Conservation (phyloP, 2,329 filamentous ascomycete species). For the Nigrospora sphaerica region DNA sequence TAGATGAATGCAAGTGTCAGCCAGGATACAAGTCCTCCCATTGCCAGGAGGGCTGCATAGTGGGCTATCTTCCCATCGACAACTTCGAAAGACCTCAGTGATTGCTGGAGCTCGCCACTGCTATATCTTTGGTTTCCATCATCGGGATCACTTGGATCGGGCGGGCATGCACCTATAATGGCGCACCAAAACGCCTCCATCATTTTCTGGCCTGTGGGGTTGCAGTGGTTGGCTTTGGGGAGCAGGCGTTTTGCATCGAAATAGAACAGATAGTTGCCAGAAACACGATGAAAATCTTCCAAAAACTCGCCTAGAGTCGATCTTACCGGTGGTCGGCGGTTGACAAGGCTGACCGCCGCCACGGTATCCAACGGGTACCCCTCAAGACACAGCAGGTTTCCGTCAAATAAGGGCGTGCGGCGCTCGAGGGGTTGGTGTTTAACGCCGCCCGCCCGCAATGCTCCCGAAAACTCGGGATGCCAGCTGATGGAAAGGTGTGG, state of each 20-base stretch:
- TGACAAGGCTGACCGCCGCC: not conserved
- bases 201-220: slow-evolving; percentile 2
- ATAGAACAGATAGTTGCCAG: slow-evolving; percentile 1
- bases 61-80: too few relatives aligned
- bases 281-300: slow-evolving; percentile 3
- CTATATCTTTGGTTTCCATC: too few relatives aligned
- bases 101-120: too few relatives aligned
- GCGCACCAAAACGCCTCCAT: slow-evolving; percentile 7
- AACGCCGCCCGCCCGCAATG: not conserved
- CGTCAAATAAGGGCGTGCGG: not conserved
- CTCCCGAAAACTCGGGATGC: not conserved
- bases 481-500: slow-evolving; percentile 4
- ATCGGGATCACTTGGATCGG: too few relatives aligned
- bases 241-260: slow-evolving; percentile 1
- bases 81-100: too few relatives aligned
- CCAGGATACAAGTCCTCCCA: too few relatives aligned
- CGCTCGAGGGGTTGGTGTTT: slow-evolving; percentile 1
- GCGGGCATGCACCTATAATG: too few relatives aligned
- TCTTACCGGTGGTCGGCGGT: not conserved
- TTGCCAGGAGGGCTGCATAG: too few relatives aligned
- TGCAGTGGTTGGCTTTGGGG: not conserved
- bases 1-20: too few relatives aligned
- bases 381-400: slow-evolving; percentile 3
- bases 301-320: slow-evolving; percentile 1
- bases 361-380: slow-evolving; percentile 5